A percentile compares a stretch with the other conserved stretches of the same genome.
Conservation (phyloP, 495 filamentous ascomycete genomes). For the Chaetomium tenue region DNA sequence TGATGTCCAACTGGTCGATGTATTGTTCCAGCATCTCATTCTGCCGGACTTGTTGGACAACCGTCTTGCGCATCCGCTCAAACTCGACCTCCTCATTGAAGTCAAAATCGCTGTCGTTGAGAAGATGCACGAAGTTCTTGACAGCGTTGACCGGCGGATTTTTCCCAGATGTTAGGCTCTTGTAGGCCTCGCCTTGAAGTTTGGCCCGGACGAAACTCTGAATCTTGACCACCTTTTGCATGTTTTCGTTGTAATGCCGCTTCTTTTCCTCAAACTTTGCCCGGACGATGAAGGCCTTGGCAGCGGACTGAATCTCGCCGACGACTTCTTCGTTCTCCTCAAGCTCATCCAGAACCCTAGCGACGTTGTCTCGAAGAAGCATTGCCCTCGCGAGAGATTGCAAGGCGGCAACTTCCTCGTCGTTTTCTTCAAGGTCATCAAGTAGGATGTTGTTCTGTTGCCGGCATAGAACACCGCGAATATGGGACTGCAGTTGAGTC, state of each 20-base stretch:
- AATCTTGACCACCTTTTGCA: conserved; percentile 98
- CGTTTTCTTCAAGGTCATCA: conserved; percentile 57
- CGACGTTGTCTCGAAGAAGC: conserved; percentile 69
- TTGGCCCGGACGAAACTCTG: conserved; percentile 93
- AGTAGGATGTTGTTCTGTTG: conserved; percentile 52
- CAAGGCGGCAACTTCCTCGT: conserved; percentile 58
- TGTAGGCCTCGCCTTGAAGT: conserved; percentile 96
- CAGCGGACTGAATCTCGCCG: conserved; percentile 69
- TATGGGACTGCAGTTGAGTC: conserved; percentile 65
- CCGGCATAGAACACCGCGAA: conserved; percentile 62
- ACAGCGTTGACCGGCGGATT: conserved; percentile 95
- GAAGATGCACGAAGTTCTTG: conserved; percentile 94
- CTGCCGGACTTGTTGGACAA: conserved; percentile 94
- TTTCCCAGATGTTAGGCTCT: conserved; percentile 91
- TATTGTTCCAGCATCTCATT: conserved; percentile 97
- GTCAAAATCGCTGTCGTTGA: conserved; percentile 98
- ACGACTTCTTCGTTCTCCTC: conserved; percentile 77
- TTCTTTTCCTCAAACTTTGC: conserved; percentile 77
- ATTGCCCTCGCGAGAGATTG: conserved; percentile 78
- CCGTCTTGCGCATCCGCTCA: conserved; percentile 84
- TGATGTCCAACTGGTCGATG: conserved; percentile 96
- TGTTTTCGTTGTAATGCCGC: conserved; percentile 87
- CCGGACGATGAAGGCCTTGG: conserved; percentile 71
- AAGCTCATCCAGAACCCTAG: conserved; percentile 65
- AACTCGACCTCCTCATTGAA: conserved; percentile 99